Evolutionary conservation across 169 alveolate genomes (phyloP).

Genomic region (Eimeria falciformis): DNA sequence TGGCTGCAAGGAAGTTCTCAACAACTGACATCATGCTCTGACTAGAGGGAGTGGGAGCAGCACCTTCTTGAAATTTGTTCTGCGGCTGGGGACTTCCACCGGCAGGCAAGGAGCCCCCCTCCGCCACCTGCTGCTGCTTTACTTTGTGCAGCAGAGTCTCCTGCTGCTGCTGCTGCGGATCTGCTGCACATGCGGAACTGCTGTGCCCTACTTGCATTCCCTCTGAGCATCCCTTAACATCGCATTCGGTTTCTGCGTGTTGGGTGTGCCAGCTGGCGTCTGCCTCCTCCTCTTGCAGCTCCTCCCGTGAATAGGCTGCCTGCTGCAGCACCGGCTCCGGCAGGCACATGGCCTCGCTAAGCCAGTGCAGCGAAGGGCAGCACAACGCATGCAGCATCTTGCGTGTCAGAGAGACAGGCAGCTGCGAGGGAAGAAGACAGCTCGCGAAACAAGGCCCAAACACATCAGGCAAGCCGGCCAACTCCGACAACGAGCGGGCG

Average conservation of each 20-base stretch:
- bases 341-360: not conserved
- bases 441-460: not conserved
- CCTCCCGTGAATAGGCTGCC: not conserved
- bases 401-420: not conserved
- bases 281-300: not conserved
- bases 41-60: not conserved
- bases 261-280: not conserved
- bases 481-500: not conserved
- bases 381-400: not conserved
- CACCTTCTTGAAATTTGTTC: no score
- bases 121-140: slow-evolving; percentile 4
- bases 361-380: not conserved
- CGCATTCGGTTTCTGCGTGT: no score
- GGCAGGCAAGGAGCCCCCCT: no score
- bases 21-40: not conserved
- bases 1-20: not conserved
- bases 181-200: not conserved
- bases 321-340: not conserved
- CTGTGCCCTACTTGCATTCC: not conserved
- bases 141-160: not conserved
- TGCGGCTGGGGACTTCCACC: no score
- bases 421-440: not conserved
- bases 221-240: not conserved
- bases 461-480: not conserved
- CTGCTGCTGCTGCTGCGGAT: slow-evolving; percentile 45